Conservation (phyloP, 2,329 filamentous ascomycete species). For the Aspergillus pseudotamarii region DNA sequence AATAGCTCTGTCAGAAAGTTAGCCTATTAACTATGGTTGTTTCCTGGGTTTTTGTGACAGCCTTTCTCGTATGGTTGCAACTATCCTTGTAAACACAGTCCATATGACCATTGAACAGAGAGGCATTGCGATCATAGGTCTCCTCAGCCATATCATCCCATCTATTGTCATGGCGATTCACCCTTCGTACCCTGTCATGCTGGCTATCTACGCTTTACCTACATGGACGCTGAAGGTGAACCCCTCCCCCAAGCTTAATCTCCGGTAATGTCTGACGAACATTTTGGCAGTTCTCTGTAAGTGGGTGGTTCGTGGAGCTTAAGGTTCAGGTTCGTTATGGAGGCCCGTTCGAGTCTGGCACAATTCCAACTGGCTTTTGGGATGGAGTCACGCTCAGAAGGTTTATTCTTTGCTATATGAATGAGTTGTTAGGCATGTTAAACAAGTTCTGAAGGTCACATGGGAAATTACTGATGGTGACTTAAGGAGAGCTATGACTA, state of each 20-base stretch:
- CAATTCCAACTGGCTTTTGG: slow-evolving; percentile 76
- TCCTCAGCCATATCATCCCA: slow-evolving; percentile 33
- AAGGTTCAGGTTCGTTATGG: slow-evolving; percentile 72
- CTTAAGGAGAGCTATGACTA: slow-evolving; percentile 62
- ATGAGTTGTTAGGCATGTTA: slow-evolving; percentile 61
- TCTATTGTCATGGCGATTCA: slow-evolving; percentile 33
- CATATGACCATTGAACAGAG: slow-evolving; percentile 62
- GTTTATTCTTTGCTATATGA: slow-evolving; percentile 64
- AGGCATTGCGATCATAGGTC: slow-evolving; percentile 68
- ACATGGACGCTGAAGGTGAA: slow-evolving; percentile 71
- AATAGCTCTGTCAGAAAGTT: slow-evolving; percentile 5
- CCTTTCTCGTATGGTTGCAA: slow-evolving; percentile 50
- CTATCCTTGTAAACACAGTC: slow-evolving; percentile 47
- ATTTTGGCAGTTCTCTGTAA: slow-evolving; percentile 9
- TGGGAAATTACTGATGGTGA: slow-evolving; percentile 16
- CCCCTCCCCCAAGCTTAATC: background rate
- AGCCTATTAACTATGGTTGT: slow-evolving; percentile 37
- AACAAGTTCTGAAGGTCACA: no score
- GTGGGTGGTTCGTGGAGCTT: slow-evolving; percentile 75
- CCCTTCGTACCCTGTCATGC: slow-evolving; percentile 40
- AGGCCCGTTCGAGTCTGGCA: slow-evolving; percentile 65
- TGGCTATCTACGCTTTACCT: slow-evolving; percentile 47
- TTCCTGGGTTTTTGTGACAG: slow-evolving; percentile 53
- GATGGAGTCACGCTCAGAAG: slow-evolving; percentile 72
- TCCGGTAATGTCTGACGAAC: background rate